Percentiles rank a stretch among this genome's conserved stretches.
Evolutionary conservation across 1,139 yeast species (phyloP).

Genomic region (Blastobotrys ciferrii): DNA sequence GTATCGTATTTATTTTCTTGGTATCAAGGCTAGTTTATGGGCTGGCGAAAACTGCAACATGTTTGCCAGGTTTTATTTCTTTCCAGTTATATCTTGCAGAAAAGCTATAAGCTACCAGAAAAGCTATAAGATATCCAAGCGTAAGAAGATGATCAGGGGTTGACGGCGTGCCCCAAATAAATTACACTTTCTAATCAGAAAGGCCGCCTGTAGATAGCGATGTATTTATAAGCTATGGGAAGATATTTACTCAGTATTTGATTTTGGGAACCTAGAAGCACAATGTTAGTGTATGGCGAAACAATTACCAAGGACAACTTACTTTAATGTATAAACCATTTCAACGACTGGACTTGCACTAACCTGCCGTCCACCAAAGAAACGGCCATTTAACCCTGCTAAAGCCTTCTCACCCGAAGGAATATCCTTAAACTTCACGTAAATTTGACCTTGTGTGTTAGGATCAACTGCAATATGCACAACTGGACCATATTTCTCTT

Average conservation of each 20-base stretch:
- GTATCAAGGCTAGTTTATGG: too few species aligned
- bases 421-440: constrained; percentile 34
- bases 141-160: too few species aligned
- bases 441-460: constrained; percentile 35
- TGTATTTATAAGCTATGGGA: too few species aligned
- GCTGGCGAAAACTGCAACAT: too few species aligned
- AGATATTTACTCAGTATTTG: constrained; percentile 5
- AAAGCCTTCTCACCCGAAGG: constrained; percentile 36
- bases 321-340: constrained; percentile 34
- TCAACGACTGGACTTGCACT: constrained; percentile 37
- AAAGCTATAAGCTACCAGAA: too few species aligned
- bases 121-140: too few species aligned
- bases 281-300: background rate
- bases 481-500: constrained; percentile 39
- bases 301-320: constrained; percentile 14
- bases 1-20: too few species aligned
- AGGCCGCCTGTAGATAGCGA: too few species aligned
- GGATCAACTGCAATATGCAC: constrained; percentile 37
- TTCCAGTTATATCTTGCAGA: too few species aligned
- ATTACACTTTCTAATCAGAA: too few species aligned
- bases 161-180: too few species aligned
- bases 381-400: constrained; percentile 38
- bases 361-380: constrained; percentile 38
- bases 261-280: constrained; percentile 14
- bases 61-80: too few species aligned